Conservation (phyloP, 148 eudicot genomes). For the Vaccinium corymbosum region DNA sequence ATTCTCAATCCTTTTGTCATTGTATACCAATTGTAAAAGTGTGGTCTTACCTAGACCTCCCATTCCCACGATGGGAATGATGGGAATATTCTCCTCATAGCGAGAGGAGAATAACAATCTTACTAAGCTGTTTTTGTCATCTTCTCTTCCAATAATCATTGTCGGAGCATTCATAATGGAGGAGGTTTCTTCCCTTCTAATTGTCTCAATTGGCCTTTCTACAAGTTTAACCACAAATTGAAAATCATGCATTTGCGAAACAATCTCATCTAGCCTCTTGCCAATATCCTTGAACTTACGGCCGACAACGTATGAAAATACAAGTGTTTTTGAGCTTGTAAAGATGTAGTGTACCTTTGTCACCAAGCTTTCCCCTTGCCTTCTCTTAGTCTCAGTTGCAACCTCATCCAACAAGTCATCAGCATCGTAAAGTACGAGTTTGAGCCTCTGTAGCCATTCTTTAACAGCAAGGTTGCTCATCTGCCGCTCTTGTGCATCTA, state of each 20-base stretch:
- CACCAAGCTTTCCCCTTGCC: background rate
- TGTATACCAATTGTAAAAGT: conserved; percentile 17
- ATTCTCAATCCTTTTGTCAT: background rate
- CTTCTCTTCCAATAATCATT: conserved; percentile 24
- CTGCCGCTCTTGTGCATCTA: background rate
- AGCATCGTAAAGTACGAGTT: conserved; percentile 13
- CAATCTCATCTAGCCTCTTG: conserved; percentile 17
- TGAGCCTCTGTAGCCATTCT: conserved; percentile 19
- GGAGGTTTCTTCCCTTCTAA: background rate
- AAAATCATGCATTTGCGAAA: conserved; percentile 12
- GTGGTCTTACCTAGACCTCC: conserved; percentile 33
- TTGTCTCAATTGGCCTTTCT: background rate
- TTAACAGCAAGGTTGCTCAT: background rate
- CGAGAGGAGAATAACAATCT: background rate
- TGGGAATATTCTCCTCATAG: background rate
- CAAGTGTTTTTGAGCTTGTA: conserved; percentile 7
- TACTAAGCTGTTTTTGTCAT: conserved; percentile 16
- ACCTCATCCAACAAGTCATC: background rate
- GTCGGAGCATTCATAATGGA: background rate
- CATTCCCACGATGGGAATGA: conserved; percentile 26
- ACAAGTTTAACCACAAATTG: conserved; percentile 8
- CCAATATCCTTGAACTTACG: conserved; percentile 13
- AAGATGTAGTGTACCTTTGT: conserved; percentile 6
- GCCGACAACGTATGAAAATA: conserved; percentile 5
- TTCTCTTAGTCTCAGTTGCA: background rate